Evolutionary conservation across 768 basidiomycete genomes (phyloP), one percentile per base, ranked within the genome.

Genomic region (Collybia nuda): DNA sequence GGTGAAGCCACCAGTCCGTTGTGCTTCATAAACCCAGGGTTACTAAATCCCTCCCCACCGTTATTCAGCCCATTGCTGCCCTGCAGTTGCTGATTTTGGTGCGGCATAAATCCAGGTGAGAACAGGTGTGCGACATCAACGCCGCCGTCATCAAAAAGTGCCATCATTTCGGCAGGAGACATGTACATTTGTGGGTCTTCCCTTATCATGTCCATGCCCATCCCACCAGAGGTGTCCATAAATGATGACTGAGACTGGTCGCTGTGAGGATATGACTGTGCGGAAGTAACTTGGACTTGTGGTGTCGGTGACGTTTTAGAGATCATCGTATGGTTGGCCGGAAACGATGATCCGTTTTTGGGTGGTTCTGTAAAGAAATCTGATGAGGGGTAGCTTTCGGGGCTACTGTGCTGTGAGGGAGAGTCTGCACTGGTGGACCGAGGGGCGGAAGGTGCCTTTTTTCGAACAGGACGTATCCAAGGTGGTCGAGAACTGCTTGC

Each of bases 381-480:
- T 17, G 78, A 72, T 0, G 82, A 76, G 1, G 85, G 82, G 59
- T 85, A 86, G 6, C 78, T 75, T 59, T 87, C 85, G 3, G 85
- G 84, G 58, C 84, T 85, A 59, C 83, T 70, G 55, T 79, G 67
- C 52, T 77, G 71, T 47, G 80, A 67, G 44, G 79, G 61, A 50
- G 77, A 72, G 56, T 74, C 71, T 37, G 67, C 69, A 52, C 72
- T 77, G 36, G 58, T 68, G 21, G 80, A 79, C 52, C 73, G 72
- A 44, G 75, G 67, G 18, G 64, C 68, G 40, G 73, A 78, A 3
- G 81, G 69, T 5, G 81, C 76, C 73, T 88, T 90, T 66, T 89
- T 92, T 53, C 85, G 87, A 6, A 93, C 85, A 6, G 93, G 93
- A 41, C 93, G 82, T 52, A 95, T 81, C 93, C 93, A 96, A 6